Conservation (phyloP, 371 early-diverging fungal genomes). For the Funneliformis caledonium region DNA sequence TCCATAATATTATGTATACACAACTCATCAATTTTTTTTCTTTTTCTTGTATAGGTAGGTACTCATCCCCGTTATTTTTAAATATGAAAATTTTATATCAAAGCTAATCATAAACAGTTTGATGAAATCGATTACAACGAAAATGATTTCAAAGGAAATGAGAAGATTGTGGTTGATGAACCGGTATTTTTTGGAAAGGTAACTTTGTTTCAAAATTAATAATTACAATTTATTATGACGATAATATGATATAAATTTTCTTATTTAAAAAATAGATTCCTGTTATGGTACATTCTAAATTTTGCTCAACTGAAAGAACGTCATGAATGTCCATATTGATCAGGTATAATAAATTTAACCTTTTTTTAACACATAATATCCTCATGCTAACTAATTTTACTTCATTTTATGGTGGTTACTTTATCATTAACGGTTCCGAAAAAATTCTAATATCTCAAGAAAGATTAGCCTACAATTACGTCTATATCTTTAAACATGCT, state of each 20-base stretch:
- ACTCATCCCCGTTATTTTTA: too few species aligned
- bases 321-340: conserved; percentile 98
- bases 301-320: conserved; percentile 86
- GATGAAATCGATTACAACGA: conserved; percentile 45
- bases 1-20: too few species aligned
- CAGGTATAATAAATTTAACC: conserved; percentile 52
- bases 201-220: conserved; percentile 16
- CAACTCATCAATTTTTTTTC: too few species aligned
- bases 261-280: conserved; percentile 53
- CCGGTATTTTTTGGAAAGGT: conserved; percentile 84
- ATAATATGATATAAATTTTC: background rate
- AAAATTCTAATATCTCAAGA: conserved; percentile 92
- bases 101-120: background rate
- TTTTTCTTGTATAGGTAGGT: too few species aligned
- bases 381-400: too few species aligned
- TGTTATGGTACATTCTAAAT: conserved; percentile 95
- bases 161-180: conserved; percentile 62
- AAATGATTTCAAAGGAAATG: conserved; percentile 57
- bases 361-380: background rate
- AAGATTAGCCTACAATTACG: conserved; percentile 81
- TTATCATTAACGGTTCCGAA: conserved; percentile 88
- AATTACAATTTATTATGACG: background rate
- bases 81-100: conserved; percentile 43
- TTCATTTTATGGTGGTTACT: conserved; percentile 75
- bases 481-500: conserved; percentile 78